Base-by-base conservation (phyloP, 345 rosid genomes). In the Trapa bicornis region DNA sequence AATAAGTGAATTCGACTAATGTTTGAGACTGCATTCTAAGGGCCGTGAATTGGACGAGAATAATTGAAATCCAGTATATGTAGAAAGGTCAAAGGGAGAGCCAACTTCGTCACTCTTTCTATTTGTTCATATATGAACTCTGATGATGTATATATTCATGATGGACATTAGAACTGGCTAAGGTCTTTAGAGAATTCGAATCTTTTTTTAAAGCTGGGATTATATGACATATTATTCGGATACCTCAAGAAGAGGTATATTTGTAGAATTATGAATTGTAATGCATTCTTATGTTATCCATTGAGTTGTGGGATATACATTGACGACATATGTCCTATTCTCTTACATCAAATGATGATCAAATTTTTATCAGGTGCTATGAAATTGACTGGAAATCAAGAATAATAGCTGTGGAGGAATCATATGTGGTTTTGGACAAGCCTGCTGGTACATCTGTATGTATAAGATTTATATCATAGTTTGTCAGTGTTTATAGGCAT, bases 361-460 rank as follows among this genome's bases (percentile, higher is more conserved):
- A 58, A 22, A 8, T 29, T 37, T 66, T 67, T 15, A 47, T 45
- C 87, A 88, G 98, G 84, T 88, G 94, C 76, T 88, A 93, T 81
- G 97, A 86, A 33, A 82, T 88, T 71, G 94, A 89, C 76, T 93
- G 98, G 98, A 84, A 81, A 71, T 88, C 90, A 0, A 81, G 94
- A 79, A 71, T 93, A 70, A 74, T 89, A 36, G 88, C 89, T 45
- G 85, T 85, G 71, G 66, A 87, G 2, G 92, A 89, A 39, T 84
- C 87, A 68, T 87, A 80, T 76, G 94, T 88, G n/a, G 85, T 93
- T 69, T 75, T 93, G 86, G 90, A 93, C 82, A 89, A 93, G 80
- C 97, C 98, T 74, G 89, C 96, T 2, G 97, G 97, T 65, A 93
- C 91, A 70, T 81, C 98, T 68, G 98, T 89, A 83, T 67, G 89